These are phyloP conservation scores for Halophytophthora batemanensis DNA, from an alignment of 352 stramenopile species.

Conservation along the genomic window DNA sequence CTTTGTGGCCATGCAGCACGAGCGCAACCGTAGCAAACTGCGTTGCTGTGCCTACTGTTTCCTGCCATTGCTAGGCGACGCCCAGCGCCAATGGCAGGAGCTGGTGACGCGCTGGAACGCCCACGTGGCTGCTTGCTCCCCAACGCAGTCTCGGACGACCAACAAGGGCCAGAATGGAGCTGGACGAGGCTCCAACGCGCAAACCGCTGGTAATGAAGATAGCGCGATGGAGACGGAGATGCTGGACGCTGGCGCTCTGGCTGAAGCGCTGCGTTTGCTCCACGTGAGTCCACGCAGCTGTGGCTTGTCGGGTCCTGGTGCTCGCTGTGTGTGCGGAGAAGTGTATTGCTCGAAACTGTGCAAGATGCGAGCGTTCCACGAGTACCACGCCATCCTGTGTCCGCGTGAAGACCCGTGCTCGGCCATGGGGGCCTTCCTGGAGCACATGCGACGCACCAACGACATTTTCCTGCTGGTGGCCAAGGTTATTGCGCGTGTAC, in stretches of 20 bases:
- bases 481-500: slow-evolving; percentile 78
- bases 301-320: slow-evolving; percentile 34
- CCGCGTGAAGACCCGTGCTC: slow-evolving; percentile 53
- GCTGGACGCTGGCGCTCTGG: slow-evolving; percentile 32
- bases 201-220: slow-evolving; percentile 4
- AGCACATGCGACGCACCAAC: slow-evolving; percentile 84
- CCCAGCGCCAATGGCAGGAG: slow-evolving; percentile 41
- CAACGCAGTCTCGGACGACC: slow-evolving; percentile 1
- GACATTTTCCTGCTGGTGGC: slow-evolving; percentile 90
- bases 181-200: slow-evolving; percentile 6
- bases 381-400: slow-evolving; percentile 81
- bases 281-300: slow-evolving; percentile 46
- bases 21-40: slow-evolving; percentile 36
- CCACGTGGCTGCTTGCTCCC: slow-evolving; percentile 1
- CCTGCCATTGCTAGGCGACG: slow-evolving; percentile 51
- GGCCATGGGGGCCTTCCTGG: slow-evolving; percentile 59
- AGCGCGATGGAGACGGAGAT: background rate
- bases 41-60: slow-evolving; percentile 74
- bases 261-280: slow-evolving; percentile 38
- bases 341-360: slow-evolving; percentile 85
- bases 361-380: slow-evolving; percentile 56
- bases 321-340: slow-evolving; percentile 65
- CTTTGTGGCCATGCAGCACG: slow-evolving; percentile 74
- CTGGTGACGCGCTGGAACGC: slow-evolving; percentile 36
- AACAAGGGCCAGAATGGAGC: slow-evolving; percentile 6